Percentiles rank a stretch among this genome's conserved stretches.
Conservation (phyloP, 768 basidiomycete species). For the Auricularia cornea region DNA sequence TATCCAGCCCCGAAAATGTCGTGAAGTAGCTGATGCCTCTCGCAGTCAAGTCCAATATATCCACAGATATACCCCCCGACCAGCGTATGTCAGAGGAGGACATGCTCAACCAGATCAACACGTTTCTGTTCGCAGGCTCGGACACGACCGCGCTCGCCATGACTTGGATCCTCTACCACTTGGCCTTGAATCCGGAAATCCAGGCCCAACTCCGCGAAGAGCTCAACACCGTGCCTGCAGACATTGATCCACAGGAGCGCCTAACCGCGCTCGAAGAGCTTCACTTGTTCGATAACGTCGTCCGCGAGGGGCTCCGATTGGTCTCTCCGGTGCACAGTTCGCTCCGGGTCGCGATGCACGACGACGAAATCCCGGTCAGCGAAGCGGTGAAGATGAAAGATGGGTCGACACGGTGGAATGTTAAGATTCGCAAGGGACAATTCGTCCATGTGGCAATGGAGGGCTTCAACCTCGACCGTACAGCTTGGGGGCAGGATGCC, state of each 20-base stretch:
- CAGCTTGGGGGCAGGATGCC: constrained; percentile 50
- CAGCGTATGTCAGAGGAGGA: constrained; percentile 50
- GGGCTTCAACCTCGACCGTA: constrained; percentile 41
- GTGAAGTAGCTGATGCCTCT: background rate
- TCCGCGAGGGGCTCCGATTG: constrained; percentile 50
- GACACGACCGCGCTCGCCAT: constrained; percentile 51
- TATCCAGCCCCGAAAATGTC: background rate
- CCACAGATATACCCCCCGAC: constrained; percentile 32
- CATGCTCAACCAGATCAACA: constrained; percentile 55
- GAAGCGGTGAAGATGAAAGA: constrained; percentile 30
- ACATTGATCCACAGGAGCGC: constrained; percentile 18
- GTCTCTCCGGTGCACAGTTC: constrained; percentile 49
- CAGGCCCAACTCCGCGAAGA: constrained; percentile 53
- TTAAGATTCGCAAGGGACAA: constrained; percentile 42
- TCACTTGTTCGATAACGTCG: constrained; percentile 47
- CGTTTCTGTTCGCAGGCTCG: constrained; percentile 57
- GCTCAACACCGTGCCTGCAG: constrained; percentile 16
- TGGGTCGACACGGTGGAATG: constrained; percentile 24
- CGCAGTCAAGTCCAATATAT: constrained; percentile 51
- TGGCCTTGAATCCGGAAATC: constrained; percentile 44
- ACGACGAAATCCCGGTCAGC: constrained; percentile 18
- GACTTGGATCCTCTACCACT: constrained; percentile 49
- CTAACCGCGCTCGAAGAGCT: constrained; percentile 30
- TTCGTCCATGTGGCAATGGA: constrained; percentile 53
- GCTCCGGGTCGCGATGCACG: constrained; percentile 26